Evolutionary conservation across 306 rosid genomes (phyloP), one percentile per base, ranked within the genome.

Genomic region (Senna tora): DNA sequence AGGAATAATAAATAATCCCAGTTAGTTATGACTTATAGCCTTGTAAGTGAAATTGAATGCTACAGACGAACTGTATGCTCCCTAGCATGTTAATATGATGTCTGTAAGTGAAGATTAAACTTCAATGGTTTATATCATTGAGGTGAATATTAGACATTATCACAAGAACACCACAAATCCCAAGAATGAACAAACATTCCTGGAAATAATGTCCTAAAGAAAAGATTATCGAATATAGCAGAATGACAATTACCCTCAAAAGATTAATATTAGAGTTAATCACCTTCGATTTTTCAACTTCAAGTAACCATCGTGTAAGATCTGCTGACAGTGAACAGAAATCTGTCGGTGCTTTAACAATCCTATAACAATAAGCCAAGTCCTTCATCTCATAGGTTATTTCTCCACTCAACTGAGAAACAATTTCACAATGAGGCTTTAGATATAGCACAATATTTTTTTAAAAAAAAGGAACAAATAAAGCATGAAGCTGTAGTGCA

Each of bases 301-400:
- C 98, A 7, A 87, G 61, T 74, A 94, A 81, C 98, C 97, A 94
- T 81, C n/a, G 83, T 58, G 87, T 89, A 66, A 91, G 89, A 76
- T 85, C 83, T 53, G 84, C 87, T 30, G 96, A 84, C 57, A 94
- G 84, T 58, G 92, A 82, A 69, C 86, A 77, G 69, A 89, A 75
- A 71, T 91, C 97, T 32, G 71, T 73, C 21, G 95, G 98, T 49
- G 71, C 82, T 76, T 86, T 70, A 65, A 86, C 56, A 67, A 89
- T 80, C 73, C 72, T 83, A 81, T 86, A 94, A 74, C 95, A 87
- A 82, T 73, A 94, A 22, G 97, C 97, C 75, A 69, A 65, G 82
- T 94, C 97, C 91, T 89, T 94, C 82, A 86, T 67, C 76, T 94
- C 97, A 71, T 83, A 91, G 70, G 89, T 87, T 79, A 94, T 84